Evolutionary conservation across 2,329 filamentous ascomycete species (phyloP).

Genomic region (Fusarium nelsonii): DNA sequence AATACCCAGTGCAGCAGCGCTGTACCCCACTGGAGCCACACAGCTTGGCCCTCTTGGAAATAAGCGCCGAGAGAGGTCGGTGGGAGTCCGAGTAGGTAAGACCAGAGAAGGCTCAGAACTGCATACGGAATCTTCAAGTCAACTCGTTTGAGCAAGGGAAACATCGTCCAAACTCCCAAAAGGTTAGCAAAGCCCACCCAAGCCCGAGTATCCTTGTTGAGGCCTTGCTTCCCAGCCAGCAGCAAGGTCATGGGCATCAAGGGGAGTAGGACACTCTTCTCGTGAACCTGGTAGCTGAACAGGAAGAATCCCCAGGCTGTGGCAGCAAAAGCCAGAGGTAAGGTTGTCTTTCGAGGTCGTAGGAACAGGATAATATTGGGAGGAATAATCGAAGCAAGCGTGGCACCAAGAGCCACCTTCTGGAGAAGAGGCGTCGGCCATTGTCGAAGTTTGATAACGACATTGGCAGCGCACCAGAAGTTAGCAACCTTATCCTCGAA

Average conservation of each 20-base stretch:
- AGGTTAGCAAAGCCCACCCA: conserved; percentile 98
- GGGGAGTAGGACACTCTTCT: conserved; percentile 95
- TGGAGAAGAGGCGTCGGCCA: conserved; percentile 81
- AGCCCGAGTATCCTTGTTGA: conserved; percentile 80
- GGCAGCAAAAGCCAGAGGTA: conserved; percentile 84
- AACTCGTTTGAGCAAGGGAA: conserved; percentile 87
- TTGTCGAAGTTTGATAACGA: conserved; percentile 85
- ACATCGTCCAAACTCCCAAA: conserved; percentile 92
- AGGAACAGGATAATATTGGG: conserved; percentile 85
- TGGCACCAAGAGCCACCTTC: conserved; percentile 78
- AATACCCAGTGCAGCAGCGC: conserved; percentile 78
- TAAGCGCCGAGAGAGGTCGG: conserved; percentile 80
- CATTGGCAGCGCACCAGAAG: conserved; percentile 94
- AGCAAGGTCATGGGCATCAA: conserved; percentile 93
- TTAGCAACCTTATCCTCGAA: conserved; percentile 99
- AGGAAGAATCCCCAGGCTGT: conserved; percentile 98
- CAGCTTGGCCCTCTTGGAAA: conserved; percentile 61
- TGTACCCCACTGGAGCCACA: conserved; percentile 65
- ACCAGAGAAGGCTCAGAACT: conserved; percentile 88
- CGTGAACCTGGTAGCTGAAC: conserved; percentile 97
- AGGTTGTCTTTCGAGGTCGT: conserved; percentile 78
- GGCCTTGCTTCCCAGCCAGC: conserved; percentile 80
- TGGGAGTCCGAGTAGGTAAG: conserved; percentile 88
- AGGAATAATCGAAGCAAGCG: conserved; percentile 79
- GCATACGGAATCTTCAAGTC: conserved; percentile 86